Conservation (phyloP, 1,284 basidiomycete species). For the Ceratobasidium sp. region DNA sequence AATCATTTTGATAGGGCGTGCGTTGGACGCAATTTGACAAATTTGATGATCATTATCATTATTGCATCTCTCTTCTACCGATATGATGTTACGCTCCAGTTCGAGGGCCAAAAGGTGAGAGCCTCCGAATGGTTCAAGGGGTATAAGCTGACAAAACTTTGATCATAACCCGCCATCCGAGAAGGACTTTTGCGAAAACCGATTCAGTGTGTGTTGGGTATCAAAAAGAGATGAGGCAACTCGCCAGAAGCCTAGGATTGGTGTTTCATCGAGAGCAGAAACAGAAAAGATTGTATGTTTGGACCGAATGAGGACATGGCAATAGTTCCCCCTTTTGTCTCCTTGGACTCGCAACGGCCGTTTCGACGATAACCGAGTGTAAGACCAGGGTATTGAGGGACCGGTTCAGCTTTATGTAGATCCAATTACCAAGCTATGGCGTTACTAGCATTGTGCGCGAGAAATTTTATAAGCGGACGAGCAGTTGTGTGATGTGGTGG, state of each 20-base stretch:
- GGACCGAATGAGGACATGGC: neutral
- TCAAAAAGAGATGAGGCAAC: neutral
- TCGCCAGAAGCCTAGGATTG: neutral
- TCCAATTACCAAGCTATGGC: too few species aligned
- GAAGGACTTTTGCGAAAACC: slow-evolving; percentile 13
- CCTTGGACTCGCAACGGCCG: too few species aligned
- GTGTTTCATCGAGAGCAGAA: neutral
- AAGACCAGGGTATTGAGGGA: too few species aligned
- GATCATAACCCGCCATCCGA: slow-evolving; percentile 2
- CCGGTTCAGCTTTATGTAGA: too few species aligned
- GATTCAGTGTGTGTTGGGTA: slow-evolving; percentile 18
- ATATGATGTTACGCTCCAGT: slow-evolving; percentile 72
- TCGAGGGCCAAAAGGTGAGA: slow-evolving; percentile 65
- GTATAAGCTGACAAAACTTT: neutral
- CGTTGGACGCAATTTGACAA: slow-evolving; percentile 67
- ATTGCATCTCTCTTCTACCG: slow-evolving; percentile 73
- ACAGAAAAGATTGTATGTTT: too few species aligned
- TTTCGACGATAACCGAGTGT: too few species aligned
- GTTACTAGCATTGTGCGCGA: too few species aligned
- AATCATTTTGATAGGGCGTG: slow-evolving; percentile 38
- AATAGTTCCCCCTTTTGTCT: too few species aligned
- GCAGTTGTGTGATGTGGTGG: too few species aligned
- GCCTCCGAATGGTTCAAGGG: neutral
- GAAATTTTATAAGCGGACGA: too few species aligned
- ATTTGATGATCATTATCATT: slow-evolving; percentile 76